Base-by-base conservation (phyloP, 768 basidiomycete species). In the Sistotremastrum niveocremeum region DNA sequence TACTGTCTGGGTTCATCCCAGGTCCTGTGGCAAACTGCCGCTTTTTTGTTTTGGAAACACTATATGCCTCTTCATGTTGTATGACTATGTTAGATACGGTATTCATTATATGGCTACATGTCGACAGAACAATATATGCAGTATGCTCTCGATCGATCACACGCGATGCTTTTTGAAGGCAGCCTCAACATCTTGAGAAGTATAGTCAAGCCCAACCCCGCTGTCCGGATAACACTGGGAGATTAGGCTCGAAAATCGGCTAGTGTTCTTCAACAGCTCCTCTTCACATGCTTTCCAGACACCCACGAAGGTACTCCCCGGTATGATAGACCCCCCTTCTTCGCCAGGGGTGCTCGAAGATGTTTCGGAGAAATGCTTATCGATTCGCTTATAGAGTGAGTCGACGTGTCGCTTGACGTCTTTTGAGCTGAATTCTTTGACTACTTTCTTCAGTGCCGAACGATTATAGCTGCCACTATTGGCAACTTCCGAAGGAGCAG, bases 281-380 rank as follows among this genome's bases (percentile, higher is more conserved):
- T 83, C 81, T 60, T 93, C 88, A 60, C 88, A 88, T 34, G 87
- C 81, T 56, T 77, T 85, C 91, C 91, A 95, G 3, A 94, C 90
- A 4, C 79, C 81, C 29, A 77, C 75, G 64, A 93, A 65, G 37
- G 88, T 79, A 33, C 74, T 79, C 3, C 76, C 76, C 30, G 76
- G 65, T 3, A 72, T 63, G 48, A 77, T 74, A 34, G 69, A 70
- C 46, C 79, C 76, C 12, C 59, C 63, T 32, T 68, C 65, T 48
- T 81, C 77, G 3, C 65, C 70, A 12, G 73, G 73, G 3, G 73
- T 57, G 52, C 77, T 81, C 51, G 81, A 83, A 7, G 81, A 79
- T 1, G 76, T 77, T 55, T 91, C 87, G 5, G 81, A 81, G 56
- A 95, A 97, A 58, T 98, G 94, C 62, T 98, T 98, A 63, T 94